These are phyloP conservation scores for Medicago truncatula DNA, from an alignment of 306 rosid species.

Conservation along the genomic window DNA sequence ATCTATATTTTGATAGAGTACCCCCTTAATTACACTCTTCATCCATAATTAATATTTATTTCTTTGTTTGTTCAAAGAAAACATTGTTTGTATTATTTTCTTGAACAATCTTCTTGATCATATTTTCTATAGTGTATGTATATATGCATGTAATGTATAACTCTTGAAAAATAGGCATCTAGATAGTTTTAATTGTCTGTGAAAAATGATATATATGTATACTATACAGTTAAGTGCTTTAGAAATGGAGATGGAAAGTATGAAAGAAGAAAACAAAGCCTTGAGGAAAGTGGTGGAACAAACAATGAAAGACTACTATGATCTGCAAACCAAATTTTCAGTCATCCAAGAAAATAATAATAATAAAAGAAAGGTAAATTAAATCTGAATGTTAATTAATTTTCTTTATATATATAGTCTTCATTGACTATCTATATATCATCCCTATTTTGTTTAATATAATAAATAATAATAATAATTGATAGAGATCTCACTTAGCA, in stretches of 20 bases:
- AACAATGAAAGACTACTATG: conserved; percentile 77
- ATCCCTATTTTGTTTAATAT: not conserved
- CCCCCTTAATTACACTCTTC: too few species aligned
- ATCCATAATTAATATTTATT: too few species aligned
- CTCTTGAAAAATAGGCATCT: not conserved
- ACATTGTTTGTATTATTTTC: not conserved
- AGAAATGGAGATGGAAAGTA: conserved; percentile 75
- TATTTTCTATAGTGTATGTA: too few species aligned
- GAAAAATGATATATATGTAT: not conserved
- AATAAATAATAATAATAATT: too few species aligned
- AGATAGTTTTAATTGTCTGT: conserved; percentile 2
- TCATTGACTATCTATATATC: conserved; percentile 23
- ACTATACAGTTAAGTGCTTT: conserved; percentile 54
- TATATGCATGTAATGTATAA: too few species aligned
- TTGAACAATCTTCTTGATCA: not conserved
- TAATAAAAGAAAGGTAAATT: conserved; percentile 59
- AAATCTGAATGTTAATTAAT: conserved; percentile 8
- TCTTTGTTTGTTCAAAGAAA: too few species aligned
- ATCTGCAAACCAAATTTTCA: conserved; percentile 75
- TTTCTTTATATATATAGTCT: not conserved
- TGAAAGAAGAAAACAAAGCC: conserved; percentile 86
- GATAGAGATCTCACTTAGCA: conserved; percentile 31
- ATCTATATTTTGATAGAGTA: too few species aligned
- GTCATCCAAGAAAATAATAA: conserved; percentile 60
- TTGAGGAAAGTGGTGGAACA: conserved; percentile 79